These are phyloP conservation scores for Kwoniella newhampshirensis DNA, from an alignment of 768 basidiomycete species.

Conservation along the genomic window DNA sequence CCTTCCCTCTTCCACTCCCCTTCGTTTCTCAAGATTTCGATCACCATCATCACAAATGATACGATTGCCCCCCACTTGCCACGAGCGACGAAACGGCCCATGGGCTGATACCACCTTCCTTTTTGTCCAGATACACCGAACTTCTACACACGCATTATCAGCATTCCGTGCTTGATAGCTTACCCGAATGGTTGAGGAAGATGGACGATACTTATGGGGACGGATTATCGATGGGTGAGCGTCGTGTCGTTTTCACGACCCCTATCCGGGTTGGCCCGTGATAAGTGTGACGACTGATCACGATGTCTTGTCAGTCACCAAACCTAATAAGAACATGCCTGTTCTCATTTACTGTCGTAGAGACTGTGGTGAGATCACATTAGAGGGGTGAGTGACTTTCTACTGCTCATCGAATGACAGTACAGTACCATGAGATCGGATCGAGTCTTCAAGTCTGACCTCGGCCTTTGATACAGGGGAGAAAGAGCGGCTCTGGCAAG, in stretches of 20 bases:
- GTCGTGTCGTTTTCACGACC: too few relatives aligned
- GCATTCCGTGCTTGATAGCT: conserved; percentile 73
- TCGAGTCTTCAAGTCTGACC: too few relatives aligned
- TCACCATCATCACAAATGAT: too few relatives aligned
- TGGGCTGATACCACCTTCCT: neutral
- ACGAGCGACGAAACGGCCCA: too few relatives aligned
- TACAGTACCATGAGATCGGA: too few relatives aligned
- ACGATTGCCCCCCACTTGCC: too few relatives aligned
- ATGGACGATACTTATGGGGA: conserved; percentile 76
- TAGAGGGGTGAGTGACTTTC: conserved; percentile 54
- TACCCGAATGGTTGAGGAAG: conserved; percentile 73
- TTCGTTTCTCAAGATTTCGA: too few relatives aligned
- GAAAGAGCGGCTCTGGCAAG: conserved; percentile 70
- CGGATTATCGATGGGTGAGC: conserved; percentile 62
- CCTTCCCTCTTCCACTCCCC: too few relatives aligned
- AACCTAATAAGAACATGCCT: conserved; percentile 71
- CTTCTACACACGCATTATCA: conserved; percentile 76
- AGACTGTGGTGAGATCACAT: conserved; percentile 59
- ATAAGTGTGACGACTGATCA: conserved; percentile 6
- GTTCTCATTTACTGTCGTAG: conserved; percentile 79
- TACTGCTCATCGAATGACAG: neutral
- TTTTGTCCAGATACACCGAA: conserved; percentile 64
- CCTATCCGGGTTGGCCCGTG: neutral
- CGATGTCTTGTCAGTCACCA: conserved; percentile 61
- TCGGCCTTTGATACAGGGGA: conserved; percentile 60